Percentiles rank a stretch among this genome's conserved stretches.
These are phyloP conservation scores for Aspergillus sp. DNA, from an alignment of 2,329 filamentous ascomycete genomes.

Conservation along the genomic window DNA sequence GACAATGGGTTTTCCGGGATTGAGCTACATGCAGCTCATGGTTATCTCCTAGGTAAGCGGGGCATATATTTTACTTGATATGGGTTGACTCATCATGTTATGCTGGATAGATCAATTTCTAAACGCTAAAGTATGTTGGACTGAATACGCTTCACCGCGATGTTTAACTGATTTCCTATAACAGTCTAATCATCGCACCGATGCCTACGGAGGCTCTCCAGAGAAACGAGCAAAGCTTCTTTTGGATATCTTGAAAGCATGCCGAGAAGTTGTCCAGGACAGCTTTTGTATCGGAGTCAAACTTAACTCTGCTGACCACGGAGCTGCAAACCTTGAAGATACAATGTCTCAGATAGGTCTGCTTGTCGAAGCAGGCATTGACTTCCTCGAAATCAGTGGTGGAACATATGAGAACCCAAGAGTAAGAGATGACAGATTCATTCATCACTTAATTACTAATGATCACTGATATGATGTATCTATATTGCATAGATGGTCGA, in stretches of 20 bases:
- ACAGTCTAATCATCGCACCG: constrained; percentile 43
- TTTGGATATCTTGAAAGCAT: constrained; percentile 40
- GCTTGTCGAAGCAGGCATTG: constrained; percentile 42
- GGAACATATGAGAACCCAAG: constrained; percentile 54
- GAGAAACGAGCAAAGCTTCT: constrained; percentile 44
- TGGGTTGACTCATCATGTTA: no score
- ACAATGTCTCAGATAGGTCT: constrained; percentile 55
- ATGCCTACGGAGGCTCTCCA: constrained; percentile 44
- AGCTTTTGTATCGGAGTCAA: constrained; percentile 47
- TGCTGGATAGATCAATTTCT: constrained; percentile 39
- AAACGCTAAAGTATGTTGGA: constrained; percentile 29
- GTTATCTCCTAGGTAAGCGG: no score
- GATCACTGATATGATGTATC: no score
- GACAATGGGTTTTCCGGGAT: constrained; percentile 50
- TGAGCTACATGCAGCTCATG: constrained; percentile 52
- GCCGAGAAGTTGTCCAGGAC: constrained; percentile 36
- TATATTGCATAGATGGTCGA: constrained; percentile 30
- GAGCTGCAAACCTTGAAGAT: constrained; percentile 38
- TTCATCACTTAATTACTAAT: constrained; percentile 7
- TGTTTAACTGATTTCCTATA: no score
- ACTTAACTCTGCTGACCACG: constrained; percentile 48
- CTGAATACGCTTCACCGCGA: no score
- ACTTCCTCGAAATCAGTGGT: constrained; percentile 66
- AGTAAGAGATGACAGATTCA: no score
- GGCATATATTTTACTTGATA: no score